Conservation (phyloP, 192 early-diverging fungal species). For the Lunasporangiospora selenospora region DNA sequence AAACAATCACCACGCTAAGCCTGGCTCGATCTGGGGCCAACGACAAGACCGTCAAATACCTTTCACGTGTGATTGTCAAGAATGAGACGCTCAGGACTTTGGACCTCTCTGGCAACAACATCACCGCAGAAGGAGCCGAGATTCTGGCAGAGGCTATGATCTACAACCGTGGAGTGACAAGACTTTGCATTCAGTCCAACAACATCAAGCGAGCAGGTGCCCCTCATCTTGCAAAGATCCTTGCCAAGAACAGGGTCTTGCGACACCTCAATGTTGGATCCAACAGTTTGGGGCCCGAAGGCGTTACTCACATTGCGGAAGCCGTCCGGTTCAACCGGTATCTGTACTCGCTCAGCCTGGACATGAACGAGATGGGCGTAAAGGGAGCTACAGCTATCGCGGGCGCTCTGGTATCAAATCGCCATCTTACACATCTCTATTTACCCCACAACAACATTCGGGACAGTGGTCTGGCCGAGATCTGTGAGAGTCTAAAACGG, state of each 20-base stretch:
- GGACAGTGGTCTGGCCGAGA: constrained; percentile 30
- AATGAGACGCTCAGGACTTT: constrained; percentile 32
- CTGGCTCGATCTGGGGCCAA: constrained; percentile 48
- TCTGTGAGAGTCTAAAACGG: constrained; percentile 33
- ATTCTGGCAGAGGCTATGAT: constrained; percentile 44
- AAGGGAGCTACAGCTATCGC: constrained; percentile 31
- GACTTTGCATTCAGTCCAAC: constrained; percentile 51
- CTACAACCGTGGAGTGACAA: constrained; percentile 32
- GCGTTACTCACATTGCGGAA: constrained; percentile 33
- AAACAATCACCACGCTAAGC: constrained; percentile 42
- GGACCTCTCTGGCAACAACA: constrained; percentile 48
- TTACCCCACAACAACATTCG: constrained; percentile 50
- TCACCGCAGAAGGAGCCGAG: constrained; percentile 35
- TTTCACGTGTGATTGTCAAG: constrained; percentile 38
- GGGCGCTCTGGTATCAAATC: constrained; percentile 29
- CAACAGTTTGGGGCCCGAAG: constrained; percentile 33
- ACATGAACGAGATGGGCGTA: constrained; percentile 46
- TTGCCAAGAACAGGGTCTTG: constrained; percentile 48
- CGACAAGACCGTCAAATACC: constrained; percentile 50
- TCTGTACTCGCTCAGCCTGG: constrained; percentile 43
- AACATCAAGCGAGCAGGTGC: constrained; percentile 46
- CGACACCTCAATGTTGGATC: constrained; percentile 51
- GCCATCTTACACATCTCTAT: constrained; percentile 49
- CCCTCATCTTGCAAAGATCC: constrained; percentile 36
- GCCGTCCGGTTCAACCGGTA: constrained; percentile 42